Base-by-base conservation (phyloP, 768 basidiomycete species). In the Tricholoma bakamatsutake region DNA sequence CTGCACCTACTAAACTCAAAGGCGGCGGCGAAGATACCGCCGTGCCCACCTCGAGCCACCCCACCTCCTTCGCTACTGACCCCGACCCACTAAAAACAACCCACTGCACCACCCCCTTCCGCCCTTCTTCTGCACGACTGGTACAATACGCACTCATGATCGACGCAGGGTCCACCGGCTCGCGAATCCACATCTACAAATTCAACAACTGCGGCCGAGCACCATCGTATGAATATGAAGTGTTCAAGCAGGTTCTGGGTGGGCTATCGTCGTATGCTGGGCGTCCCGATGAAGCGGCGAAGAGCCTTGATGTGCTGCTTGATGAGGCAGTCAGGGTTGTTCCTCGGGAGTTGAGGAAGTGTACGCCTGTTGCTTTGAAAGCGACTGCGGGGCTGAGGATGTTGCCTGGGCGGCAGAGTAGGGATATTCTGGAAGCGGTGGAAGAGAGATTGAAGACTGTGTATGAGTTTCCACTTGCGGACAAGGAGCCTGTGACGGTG, bases 171-270 rank as follows among this genome's bases (percentile, higher is more conserved):
- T 98, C 95, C 15, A 97, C 94, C 0, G 97, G 96, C 17, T 97
- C 95, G 0, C 84, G 97, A 15, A 94, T 98, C 65, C 97, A 99
- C 78, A 80, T 98, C 31, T 99, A 98, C 85, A 98, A 97, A 67
- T 98, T 98, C 83, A 80, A 96, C 79, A 86, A 93, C 75, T 94
- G 93, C 74, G 76, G 77, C 0, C 69, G 85, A 0, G 82, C 88
- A 0, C 85, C 93, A 1, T 66, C 76, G 18, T 90, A 90, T 71
- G 96, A 98, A 68, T 94, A 94, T 75, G 97, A 99, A 67, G 88
- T 89, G 6, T 98, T 98, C 80, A 81, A 81, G 65, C 81, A 84
- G 78, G 84, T 79, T 6, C 78, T 88, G 27, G 92, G 91, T 0
- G 95, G 96, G 0, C 74, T 98, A 2, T 92, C 89, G 0, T 65